Conservation (phyloP, 2,329 filamentous ascomycete genomes). For the Ceratocystiopsis sp. region DNA sequence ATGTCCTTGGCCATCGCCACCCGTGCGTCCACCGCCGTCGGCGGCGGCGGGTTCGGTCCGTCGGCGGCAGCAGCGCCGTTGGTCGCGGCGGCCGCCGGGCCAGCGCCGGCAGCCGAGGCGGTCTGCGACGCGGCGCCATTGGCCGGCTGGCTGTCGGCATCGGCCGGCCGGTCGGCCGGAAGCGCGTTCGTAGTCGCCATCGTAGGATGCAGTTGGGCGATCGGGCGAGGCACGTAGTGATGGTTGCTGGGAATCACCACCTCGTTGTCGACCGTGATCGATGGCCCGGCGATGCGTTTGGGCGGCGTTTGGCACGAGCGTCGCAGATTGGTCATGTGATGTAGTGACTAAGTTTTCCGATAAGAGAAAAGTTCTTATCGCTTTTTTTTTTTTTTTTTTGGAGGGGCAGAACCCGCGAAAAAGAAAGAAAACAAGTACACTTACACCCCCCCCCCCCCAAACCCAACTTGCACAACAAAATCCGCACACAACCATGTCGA, state of each 20-base stretch:
- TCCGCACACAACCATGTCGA: constrained; percentile 7
- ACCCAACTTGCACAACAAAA: too few species aligned
- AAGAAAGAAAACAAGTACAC: too few species aligned
- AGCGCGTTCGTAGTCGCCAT: too few species aligned
- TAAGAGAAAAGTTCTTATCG: background rate
- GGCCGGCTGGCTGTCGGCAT: too few species aligned
- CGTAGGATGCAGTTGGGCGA: too few species aligned
- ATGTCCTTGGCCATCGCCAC: constrained; percentile 66
- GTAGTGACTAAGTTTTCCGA: background rate
- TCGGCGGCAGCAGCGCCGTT: background rate
- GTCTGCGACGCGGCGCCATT: background rate
- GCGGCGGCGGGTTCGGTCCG: background rate
- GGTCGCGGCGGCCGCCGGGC: background rate
- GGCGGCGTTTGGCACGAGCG: background rate
- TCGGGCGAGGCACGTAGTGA: too few species aligned
- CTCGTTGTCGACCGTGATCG: too few species aligned
- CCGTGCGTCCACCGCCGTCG: constrained; percentile 1
- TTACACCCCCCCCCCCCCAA: too few species aligned
- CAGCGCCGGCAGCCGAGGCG: background rate
- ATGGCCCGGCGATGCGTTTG: too few species aligned
- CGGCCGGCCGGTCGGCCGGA: too few species aligned
- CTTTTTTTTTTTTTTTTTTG: background rate
- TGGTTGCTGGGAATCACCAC: too few species aligned
- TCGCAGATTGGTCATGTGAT: background rate
- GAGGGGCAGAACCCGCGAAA: too few species aligned